Evolutionary conservation across 176 grass and related monocot genomes (phyloP).

Genomic region (Puccinellia tenuiflora): DNA sequence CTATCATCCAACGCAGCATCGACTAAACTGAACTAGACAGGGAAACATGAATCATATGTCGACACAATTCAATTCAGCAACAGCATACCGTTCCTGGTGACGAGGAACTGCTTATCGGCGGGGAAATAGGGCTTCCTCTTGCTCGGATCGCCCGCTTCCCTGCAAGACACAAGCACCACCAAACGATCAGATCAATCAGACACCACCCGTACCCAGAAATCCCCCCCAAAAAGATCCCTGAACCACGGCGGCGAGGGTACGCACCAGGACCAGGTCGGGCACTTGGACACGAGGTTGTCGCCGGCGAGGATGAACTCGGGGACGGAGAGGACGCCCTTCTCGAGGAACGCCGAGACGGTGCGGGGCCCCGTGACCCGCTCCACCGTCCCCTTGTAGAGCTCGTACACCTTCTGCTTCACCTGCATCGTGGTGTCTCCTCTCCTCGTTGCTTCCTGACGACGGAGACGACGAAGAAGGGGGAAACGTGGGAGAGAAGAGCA

Average conservation of each 20-base stretch:
- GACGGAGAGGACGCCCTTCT: slow-evolving; percentile 92
- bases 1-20: not conserved
- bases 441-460: not conserved
- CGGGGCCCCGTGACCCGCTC: slow-evolving; percentile 73
- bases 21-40: not conserved
- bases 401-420: slow-evolving; percentile 69
- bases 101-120: slow-evolving; percentile 74
- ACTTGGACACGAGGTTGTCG: slow-evolving; percentile 98
- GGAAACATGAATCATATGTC: not conserved
- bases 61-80: not conserved
- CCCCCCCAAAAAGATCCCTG: not conserved
- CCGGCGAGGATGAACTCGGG: slow-evolving; percentile 91
- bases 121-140: slow-evolving; percentile 79
- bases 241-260: not conserved
- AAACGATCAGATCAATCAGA: slow-evolving; percentile 29
- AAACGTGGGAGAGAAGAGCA: not conserved
- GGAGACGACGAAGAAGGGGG: not conserved
- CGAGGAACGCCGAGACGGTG: slow-evolving; percentile 85
- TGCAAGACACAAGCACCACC: slow-evolving; percentile 33
- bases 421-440: slow-evolving; percentile 32
- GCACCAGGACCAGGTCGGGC: slow-evolving; percentile 96
- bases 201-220: not conserved
- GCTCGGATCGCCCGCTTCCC: slow-evolving; percentile 81
- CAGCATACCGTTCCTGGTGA: slow-evolving; percentile 83
- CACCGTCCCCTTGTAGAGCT: slow-evolving; percentile 75